These are phyloP conservation scores for Globisporangium nodosum DNA, from an alignment of 352 stramenopile genomes.

Conservation along the genomic window DNA sequence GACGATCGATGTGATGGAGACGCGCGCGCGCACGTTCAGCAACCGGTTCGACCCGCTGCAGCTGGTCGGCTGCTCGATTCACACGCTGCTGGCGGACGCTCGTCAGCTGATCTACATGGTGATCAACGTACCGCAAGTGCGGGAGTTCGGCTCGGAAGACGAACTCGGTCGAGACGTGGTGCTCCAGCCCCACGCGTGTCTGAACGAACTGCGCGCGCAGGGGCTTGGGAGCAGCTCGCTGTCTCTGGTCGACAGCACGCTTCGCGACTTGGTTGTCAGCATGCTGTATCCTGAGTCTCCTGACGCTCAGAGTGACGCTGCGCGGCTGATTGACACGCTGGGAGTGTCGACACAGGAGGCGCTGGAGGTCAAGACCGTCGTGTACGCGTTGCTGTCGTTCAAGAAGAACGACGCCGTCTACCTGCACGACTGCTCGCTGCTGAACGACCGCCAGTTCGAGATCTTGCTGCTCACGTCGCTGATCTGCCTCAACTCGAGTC, in stretches of 20 bases:
- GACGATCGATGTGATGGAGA: constrained; percentile 64
- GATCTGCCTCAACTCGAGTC: constrained; percentile 19
- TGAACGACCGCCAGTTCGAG: constrained; percentile 40
- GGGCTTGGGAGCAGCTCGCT: constrained; percentile 22
- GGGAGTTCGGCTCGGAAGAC: constrained; percentile 27
- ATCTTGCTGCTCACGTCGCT: constrained; percentile 54
- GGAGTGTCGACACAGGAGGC: constrained; percentile 31
- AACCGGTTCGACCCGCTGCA: constrained; percentile 52
- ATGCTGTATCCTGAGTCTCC: constrained; percentile 24
- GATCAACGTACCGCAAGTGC: constrained; percentile 32
- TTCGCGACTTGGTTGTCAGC: constrained; percentile 41
- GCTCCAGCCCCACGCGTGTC: constrained; percentile 18
- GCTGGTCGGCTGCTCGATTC: constrained; percentile 27
- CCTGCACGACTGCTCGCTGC: constrained; percentile 18
- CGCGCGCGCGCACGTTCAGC: constrained; percentile 32
- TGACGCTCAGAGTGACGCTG: constrained; percentile 22
- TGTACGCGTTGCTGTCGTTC: constrained; percentile 47
- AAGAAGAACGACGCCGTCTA: constrained; percentile 41
- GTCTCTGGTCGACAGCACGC: constrained; percentile 30
- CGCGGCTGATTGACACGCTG: constrained; percentile 2
- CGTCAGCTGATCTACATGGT: constrained; percentile 49
- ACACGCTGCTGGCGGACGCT: constrained; percentile 29
- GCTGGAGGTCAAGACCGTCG: constrained; percentile 37
- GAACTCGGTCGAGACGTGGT: constrained; percentile 15
- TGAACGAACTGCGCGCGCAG: constrained; percentile 28